phyloP scores from a whole-genome alignment of 768 basidiomycete species.

The Antrodiella citrinella region DNA sequence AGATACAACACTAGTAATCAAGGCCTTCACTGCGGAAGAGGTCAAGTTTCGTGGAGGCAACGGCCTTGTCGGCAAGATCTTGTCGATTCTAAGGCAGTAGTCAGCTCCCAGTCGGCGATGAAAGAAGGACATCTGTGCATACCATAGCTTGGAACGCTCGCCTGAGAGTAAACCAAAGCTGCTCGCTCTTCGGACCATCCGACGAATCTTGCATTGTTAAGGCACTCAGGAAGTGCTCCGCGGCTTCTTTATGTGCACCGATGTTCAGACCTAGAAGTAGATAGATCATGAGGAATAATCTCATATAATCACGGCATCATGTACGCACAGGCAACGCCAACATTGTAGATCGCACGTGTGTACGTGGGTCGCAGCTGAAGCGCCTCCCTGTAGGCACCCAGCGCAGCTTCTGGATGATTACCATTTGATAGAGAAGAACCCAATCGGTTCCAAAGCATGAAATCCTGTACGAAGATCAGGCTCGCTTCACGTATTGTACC shows the following conservation, averaged over 20 bases:
- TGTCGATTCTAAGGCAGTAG: constrained; percentile 49
- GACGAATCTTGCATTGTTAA: constrained; percentile 69
- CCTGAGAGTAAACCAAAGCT: constrained; percentile 86
- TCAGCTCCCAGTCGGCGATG: constrained; percentile 1
- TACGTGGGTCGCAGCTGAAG: constrained; percentile 88
- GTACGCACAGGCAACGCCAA: constrained; percentile 95
- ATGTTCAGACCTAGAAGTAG: constrained; percentile 94
- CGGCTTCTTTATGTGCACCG: constrained; percentile 90
- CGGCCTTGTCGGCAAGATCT: constrained; percentile 75
- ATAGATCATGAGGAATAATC: constrained; percentile 7
- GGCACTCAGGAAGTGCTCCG: constrained; percentile 90
- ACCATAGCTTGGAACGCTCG: constrained; percentile 81
- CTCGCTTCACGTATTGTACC: background rate
- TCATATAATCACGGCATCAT: too few species aligned
- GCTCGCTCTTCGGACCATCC: constrained; percentile 66
- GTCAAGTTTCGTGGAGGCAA: constrained; percentile 54
- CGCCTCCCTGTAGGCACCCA: constrained; percentile 85
- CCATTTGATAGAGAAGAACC: constrained; percentile 95
- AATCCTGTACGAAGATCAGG: constrained; percentile 49
- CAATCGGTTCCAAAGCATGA: constrained; percentile 90
- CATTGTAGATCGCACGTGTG: constrained; percentile 95
- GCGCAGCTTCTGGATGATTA: constrained; percentile 87
- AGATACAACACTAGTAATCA: constrained; percentile 53
- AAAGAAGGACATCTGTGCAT: constrained; percentile 15
- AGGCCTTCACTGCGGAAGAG: constrained; percentile 79